Base-by-base conservation (phyloP, 768 basidiomycete species). In the Rhizopogon roseolus region DNA sequence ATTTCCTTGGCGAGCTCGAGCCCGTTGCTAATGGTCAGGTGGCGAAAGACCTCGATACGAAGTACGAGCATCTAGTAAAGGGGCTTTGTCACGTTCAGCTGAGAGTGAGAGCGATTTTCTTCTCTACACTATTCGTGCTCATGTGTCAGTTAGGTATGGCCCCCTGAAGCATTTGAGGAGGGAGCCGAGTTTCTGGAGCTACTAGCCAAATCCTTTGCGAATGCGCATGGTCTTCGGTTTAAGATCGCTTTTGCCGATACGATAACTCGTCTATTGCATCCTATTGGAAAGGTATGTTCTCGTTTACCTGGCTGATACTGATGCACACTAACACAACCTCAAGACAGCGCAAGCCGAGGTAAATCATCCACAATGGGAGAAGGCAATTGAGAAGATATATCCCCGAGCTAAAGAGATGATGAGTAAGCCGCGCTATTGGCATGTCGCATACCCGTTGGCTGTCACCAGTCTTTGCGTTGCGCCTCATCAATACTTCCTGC, bases 321-420 rank as follows among this genome's bases (percentile, higher is more conserved):
- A 36, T 16, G 10, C 19, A 19, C 19, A 7, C 37, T 27, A 52
- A 38, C 37, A 22, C 50, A 8, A 22, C 14, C 5, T 22, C 32
- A 36, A 94, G 90, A 95, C 88, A 38, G 95, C 92, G 0, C 93
- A 94, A 71, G 94, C 92, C 6, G 94, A 98, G 71, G 93, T 95
- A 46, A 97, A 97, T 62, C 88, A 95, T 67, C 94, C 94, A 0
- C 79, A 89, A 60, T 98, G 94, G 94, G 91, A 87, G 5, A 93
- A 91, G 65, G 93, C 94, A 0, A 88, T 94, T 29, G 88, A 93
- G 65, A 73, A 79, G 11, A 90, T 95, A 34, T 85, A 84, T 65
- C 87, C 88, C 2, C 90, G 87, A 64, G 88, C 89, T 2, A 79
- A 81, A 56, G 89, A 91, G 52, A 88, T 94, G 86, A 85, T 90